Conservation (phyloP, 2,329 filamentous ascomycete genomes). For the Xylaria sp. region DNA sequence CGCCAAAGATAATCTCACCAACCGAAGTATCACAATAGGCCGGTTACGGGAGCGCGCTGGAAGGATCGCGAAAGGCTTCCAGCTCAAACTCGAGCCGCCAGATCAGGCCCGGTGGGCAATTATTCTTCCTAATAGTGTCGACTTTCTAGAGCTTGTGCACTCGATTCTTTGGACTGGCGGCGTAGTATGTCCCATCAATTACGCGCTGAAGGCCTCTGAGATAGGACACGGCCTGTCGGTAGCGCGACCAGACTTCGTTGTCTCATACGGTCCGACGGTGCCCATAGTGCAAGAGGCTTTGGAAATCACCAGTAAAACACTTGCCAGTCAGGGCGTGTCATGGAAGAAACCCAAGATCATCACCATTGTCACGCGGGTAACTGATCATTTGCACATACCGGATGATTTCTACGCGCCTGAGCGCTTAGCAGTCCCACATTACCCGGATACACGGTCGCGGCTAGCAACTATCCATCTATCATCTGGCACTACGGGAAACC, state of each 20-base stretch:
- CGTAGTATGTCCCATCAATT: slow-evolving; percentile 53
- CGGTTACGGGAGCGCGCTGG: slow-evolving; percentile 55
- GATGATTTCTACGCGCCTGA: slow-evolving; percentile 49
- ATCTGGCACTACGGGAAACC: slow-evolving; percentile 44
- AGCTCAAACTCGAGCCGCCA: slow-evolving; percentile 46
- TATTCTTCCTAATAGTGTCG: slow-evolving; percentile 58
- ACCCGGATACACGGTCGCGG: slow-evolving; percentile 48
- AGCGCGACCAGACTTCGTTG: slow-evolving; percentile 54
- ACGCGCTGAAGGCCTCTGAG: slow-evolving; percentile 52
- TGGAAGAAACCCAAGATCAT: slow-evolving; percentile 52
- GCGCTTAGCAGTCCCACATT: slow-evolving; percentile 52
- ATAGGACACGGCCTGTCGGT: slow-evolving; percentile 57
- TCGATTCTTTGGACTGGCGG: slow-evolving; percentile 56
- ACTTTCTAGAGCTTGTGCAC: slow-evolving; percentile 56
- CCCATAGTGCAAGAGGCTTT: slow-evolving; percentile 49
- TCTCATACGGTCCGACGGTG: slow-evolving; percentile 52
- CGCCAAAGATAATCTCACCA: slow-evolving; percentile 55
- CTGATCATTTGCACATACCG: slow-evolving; percentile 46
- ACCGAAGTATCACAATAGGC: slow-evolving; percentile 58
- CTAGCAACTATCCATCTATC: slow-evolving; percentile 54
- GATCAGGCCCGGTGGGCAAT: slow-evolving; percentile 55
- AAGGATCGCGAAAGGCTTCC: slow-evolving; percentile 54
- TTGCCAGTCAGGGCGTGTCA: slow-evolving; percentile 44
- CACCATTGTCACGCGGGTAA: slow-evolving; percentile 48
- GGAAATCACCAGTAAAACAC: slow-evolving; percentile 45